Evolutionary conservation across 2,329 filamentous ascomycete species (phyloP).

Genomic region (Colletotrichum viniferum): DNA sequence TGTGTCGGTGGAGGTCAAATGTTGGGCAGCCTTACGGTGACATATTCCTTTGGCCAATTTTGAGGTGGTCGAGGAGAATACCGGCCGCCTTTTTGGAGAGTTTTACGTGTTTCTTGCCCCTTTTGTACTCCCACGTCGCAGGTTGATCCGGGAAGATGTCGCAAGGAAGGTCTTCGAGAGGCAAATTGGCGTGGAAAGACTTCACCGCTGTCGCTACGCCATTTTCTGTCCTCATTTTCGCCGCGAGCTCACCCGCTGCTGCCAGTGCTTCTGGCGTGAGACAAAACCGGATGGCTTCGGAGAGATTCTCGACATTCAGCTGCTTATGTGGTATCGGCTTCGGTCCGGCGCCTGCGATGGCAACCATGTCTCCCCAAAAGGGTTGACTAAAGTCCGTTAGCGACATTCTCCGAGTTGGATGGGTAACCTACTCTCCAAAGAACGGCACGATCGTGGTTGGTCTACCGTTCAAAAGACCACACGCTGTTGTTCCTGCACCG

Average conservation of each 20-base stretch:
- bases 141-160: slow-evolving; percentile 45
- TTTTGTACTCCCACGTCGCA: slow-evolving; percentile 56
- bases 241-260: slow-evolving; percentile 35
- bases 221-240: slow-evolving; percentile 37
- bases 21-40: neutral
- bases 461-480: slow-evolving; percentile 51
- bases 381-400: slow-evolving; percentile 32
- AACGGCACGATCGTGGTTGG: slow-evolving; percentile 61
- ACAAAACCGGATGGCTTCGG: slow-evolving; percentile 38
- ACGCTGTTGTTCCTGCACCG: slow-evolving; percentile 61
- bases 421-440: slow-evolving; percentile 36
- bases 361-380: slow-evolving; percentile 49
- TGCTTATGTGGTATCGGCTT: slow-evolving; percentile 39
- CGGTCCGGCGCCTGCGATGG: slow-evolving; percentile 44
- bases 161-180: slow-evolving; percentile 37
- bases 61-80: slow-evolving; percentile 54
- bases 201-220: slow-evolving; percentile 42
- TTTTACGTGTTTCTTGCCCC: slow-evolving; percentile 39
- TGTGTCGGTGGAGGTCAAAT: no score
- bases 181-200: slow-evolving; percentile 43
- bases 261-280: slow-evolving; percentile 32
- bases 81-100: slow-evolving; percentile 58
- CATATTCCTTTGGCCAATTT: slow-evolving; percentile 34
- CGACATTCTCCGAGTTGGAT: fast-evolving
- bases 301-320: slow-evolving; percentile 36